These are phyloP conservation scores for Aegle marmelos DNA, from an alignment of 345 rosid species.

Conservation along the genomic window DNA sequence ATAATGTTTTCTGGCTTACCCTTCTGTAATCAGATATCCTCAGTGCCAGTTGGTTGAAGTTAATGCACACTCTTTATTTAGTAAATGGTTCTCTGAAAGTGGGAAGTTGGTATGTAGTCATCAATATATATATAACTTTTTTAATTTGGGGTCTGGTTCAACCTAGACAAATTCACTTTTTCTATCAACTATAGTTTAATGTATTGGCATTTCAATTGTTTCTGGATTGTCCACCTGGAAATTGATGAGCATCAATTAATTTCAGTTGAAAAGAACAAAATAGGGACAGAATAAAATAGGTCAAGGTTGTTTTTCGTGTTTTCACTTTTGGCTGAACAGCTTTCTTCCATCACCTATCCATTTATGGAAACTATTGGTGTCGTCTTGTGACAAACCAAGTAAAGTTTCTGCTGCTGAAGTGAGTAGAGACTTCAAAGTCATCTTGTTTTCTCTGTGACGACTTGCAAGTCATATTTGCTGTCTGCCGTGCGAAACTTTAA, in stretches of 20 bases:
- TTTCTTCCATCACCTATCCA: not conserved
- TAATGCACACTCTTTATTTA: conserved; percentile 96
- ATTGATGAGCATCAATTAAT: not conserved
- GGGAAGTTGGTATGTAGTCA: conserved; percentile 81
- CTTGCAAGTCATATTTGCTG: not conserved
- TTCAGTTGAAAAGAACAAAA: not conserved
- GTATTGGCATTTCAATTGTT: not conserved
- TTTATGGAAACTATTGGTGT: not conserved
- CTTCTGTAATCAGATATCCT: conserved; percentile 60
- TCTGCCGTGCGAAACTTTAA: not conserved
- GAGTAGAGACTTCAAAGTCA: not conserved
- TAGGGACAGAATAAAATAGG: no score
- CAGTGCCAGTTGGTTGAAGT: conserved; percentile 95
- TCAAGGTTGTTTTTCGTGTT: no score
- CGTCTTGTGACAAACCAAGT: not conserved
- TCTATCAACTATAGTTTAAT: not conserved
- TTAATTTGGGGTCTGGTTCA: not conserved
- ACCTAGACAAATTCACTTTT: not conserved
- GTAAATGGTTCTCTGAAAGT: conserved; percentile 99
- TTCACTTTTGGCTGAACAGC: not conserved
- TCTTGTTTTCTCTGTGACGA: not conserved
- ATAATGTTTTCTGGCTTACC: conserved; percentile 11
- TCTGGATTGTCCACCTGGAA: not conserved
- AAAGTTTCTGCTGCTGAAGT: not conserved
- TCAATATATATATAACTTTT: not conserved